Evolutionary conservation across 768 basidiomycete genomes (phyloP), one percentile per base, ranked within the genome.

Genomic region (Mycena capillaripes): DNA sequence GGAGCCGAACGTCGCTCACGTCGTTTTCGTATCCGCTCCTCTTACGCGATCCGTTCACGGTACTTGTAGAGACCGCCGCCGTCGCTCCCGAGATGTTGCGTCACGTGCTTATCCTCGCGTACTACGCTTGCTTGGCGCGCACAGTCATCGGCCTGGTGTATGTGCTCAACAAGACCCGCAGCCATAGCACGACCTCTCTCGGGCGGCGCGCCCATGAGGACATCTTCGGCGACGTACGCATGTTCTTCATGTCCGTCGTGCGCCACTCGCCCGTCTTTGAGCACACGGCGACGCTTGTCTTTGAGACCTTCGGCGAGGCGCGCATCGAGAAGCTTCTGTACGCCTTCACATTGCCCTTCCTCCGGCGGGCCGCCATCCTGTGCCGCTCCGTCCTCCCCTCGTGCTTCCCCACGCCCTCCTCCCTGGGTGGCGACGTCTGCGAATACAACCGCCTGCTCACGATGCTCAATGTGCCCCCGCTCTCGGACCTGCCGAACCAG

Each of bases 181-280:
- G 86, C 62, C 86, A 85, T 76, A 89, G 76, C 48, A 86, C 86
- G 16, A 82, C 84, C 8, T 89, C 84, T 60, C 79, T 82, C 34
- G 80, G 78, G 3, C 80, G 82, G 30, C 88, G 92, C 2, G 81
- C 85, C 17, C 91, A 96, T 71, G 87, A 91, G 71, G 88, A 90
- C 44, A 83, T 97, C 25, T 97, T 98, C 78, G 93, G 94, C 8
- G 93, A 95, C 73, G 88, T 97, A 21, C 89, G 93, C 19, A 93
- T 95, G 89, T 96, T 96, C 80, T 95, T 95, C 85, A 94, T 95
- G 88, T 96, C 93, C 1, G 93, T 96, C 56, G 94, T 95, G 27
- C 92, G 95, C 3, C 95, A 97, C 78, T 96, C 95, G 0, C 94
- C 94, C 0, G 89, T 94, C 38, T 93, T 96, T 75, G 95, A 96